phyloP scores from a whole-genome alignment of 2,329 filamentous ascomycete species.

The Aspergillus neoniger region DNA sequence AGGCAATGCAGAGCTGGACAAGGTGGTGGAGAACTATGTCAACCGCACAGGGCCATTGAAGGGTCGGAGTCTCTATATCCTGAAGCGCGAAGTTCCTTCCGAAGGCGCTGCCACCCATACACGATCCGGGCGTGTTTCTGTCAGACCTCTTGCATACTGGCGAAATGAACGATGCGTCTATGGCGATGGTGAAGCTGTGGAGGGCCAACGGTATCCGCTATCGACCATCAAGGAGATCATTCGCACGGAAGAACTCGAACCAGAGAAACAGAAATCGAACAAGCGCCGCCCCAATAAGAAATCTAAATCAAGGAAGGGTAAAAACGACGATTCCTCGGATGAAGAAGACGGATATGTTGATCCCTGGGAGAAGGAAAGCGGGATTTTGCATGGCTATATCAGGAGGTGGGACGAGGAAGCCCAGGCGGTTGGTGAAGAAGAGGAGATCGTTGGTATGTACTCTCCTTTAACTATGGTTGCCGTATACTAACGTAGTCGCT shows the following conservation, averaged over 20 bases:
- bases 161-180: slow-evolving; percentile 77
- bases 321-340: slow-evolving; percentile 39
- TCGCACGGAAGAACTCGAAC: slow-evolving; percentile 65
- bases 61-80: slow-evolving; percentile 52
- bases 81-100: slow-evolving; percentile 54
- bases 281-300: slow-evolving; percentile 40
- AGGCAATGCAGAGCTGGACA: slow-evolving; percentile 41
- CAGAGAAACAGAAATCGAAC: slow-evolving; percentile 41
- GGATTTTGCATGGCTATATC: slow-evolving; percentile 47
- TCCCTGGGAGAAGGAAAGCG: slow-evolving; percentile 48
- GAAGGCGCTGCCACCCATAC: slow-evolving; percentile 61
- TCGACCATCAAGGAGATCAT: slow-evolving; percentile 76
- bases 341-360: slow-evolving; percentile 44
- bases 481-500: background rate
- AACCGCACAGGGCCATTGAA: slow-evolving; percentile 49
- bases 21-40: slow-evolving; percentile 47
- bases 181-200: slow-evolving; percentile 61
- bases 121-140: slow-evolving; percentile 77
- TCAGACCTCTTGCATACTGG: slow-evolving; percentile 82
- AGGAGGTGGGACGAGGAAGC: slow-evolving; percentile 46
- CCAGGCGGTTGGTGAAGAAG: slow-evolving; percentile 40
- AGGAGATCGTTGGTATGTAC: slow-evolving; percentile 43
- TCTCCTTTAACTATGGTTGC: background rate
- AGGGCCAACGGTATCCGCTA: slow-evolving; percentile 62
- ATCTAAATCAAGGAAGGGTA: slow-evolving; percentile 36